Evolutionary conservation across 176 grass and related monocot species (phyloP), one percentile per base, ranked within the genome.

Genomic region (Thalia dealbata): DNA sequence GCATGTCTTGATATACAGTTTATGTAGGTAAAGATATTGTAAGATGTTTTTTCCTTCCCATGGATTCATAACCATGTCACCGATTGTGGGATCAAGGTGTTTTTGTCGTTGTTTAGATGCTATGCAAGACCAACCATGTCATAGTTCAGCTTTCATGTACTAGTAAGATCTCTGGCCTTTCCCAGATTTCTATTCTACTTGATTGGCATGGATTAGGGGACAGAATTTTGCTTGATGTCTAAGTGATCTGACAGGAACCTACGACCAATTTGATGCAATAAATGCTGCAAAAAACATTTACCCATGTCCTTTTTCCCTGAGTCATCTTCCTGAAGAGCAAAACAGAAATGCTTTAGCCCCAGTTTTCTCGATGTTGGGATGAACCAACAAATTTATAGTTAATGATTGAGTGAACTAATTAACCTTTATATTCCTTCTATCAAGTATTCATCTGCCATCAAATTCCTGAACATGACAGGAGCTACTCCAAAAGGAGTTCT

Each of bases 401-500:
- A 24, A 61, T 12, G 7, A 3, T 61, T 11, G 11, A 11, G 2
- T 61, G 58, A 61, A 61, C 1, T 61, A 25, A 27, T 1, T 24
- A 22, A 9, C 9, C 22, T 12, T 61, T 24, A 11, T n/a, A 8
- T 25, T 27, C 30, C 32, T 41, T 9, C 30, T 16, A 41, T 42
- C 18, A 19, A 67, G 10, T 72, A 19, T 72, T 14, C 71, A 67
- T 80, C 80, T 72, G 14, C 69, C 73, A 26, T 26, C 25, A 77
- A 81, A 50, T 67, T 25, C 38, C 82, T 58, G 64, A 29, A 76
- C 75, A 43, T 61, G 48, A 81, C 70, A 99, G 95, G 87, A 72
- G 95, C 95, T 28, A 99, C 95, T 69, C 95, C 95, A 32, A 99
- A 99, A 90, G 95, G 95, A 69, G 90, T 99, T 78, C 56, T 99